Evolutionary conservation across 2,329 filamentous ascomycete genomes (phyloP), one percentile per base, ranked within the genome.

Genomic region (Cytospora paraplurivora): DNA sequence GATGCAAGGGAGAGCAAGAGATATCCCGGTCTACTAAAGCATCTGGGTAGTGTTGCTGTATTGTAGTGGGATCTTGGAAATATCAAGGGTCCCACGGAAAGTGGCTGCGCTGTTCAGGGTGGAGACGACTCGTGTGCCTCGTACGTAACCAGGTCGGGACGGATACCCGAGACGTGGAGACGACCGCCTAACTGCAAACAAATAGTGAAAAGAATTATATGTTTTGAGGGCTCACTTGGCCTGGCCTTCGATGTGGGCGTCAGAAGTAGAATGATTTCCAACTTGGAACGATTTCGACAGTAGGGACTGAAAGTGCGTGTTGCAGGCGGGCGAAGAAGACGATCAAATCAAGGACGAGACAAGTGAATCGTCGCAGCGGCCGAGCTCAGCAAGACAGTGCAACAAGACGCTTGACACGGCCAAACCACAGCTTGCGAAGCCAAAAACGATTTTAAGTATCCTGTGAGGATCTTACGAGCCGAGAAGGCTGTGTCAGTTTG

Each of bases 101-200:
- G 53, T 44, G 53, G 62, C 53, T 56, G 38, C 49, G 52, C 54
- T 35, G 52, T 47, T 51, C 49, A 44, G 38, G 49, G 64, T 66
- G 64, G 64, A 56, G 62, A 62, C 51, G 58, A 63, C 38, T 66
- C 61, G 61, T 62, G 59, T 57, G 56, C 56, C 62, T 55, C 53
- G 53, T 66, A 66, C 64, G 64, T 66, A 64, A 63, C 52, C 38
- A 49, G 38, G 50, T 55, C 47, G 35, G 58, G 47, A 8, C 58
- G 32, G 21, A 35, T 35, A 38, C 58, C 58, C 58, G 47, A 52
- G 44, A 3, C 27, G 59, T 61, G 59, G 59, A 37, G 59, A 55
- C 38, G 27, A 33, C 17, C n/a, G 41, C 41, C 41, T 47, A 47
- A 8, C 19, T 47, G n/a, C 41, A 11, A 19, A 21, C n/a, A 21